Conservation (phyloP, 495 filamentous ascomycete genomes). For the Hypoxylon subgilvum region DNA sequence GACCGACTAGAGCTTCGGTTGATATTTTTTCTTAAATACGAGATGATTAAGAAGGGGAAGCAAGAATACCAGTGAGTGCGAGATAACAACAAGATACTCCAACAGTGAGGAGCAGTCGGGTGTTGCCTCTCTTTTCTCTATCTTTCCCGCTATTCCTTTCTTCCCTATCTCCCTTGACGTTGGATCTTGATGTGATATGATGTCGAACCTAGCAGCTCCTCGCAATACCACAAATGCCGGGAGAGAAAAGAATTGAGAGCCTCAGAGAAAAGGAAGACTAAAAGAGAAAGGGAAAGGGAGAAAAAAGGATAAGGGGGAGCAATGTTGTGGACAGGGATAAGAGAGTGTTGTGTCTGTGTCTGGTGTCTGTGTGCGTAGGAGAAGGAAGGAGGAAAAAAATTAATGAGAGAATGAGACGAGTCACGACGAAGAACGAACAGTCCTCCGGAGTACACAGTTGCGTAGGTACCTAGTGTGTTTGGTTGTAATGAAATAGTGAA, state of each 20-base stretch:
- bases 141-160: neutral
- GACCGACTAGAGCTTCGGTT: slow-evolving; percentile 37
- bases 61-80: slow-evolving; percentile 8
- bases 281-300: slow-evolving; percentile 27
- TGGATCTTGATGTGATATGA: slow-evolving; percentile 7
- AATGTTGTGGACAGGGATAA: slow-evolving; percentile 32
- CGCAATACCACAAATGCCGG: slow-evolving; percentile 17
- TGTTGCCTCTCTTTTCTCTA: slow-evolving; percentile 3
- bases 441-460: slow-evolving; percentile 23
- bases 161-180: neutral
- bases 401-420: slow-evolving; percentile 27
- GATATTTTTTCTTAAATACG: slow-evolving; percentile 14
- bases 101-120: slow-evolving; percentile 8
- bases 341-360: slow-evolving; percentile 24
- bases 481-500: slow-evolving; percentile 37
- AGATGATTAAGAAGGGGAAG: slow-evolving; percentile 25
- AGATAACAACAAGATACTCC: slow-evolving; percentile 12
- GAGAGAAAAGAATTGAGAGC: slow-evolving; percentile 33
- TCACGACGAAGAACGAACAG: slow-evolving; percentile 32
- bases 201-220: slow-evolving; percentile 22
- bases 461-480: slow-evolving; percentile 31
- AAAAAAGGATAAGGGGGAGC: slow-evolving; percentile 20
- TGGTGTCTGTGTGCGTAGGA: slow-evolving; percentile 9
- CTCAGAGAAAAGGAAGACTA: slow-evolving; percentile 40
- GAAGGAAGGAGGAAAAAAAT: neutral